Evolutionary conservation across 148 eudicot species (phyloP).

Genomic region (Rhododendron ferrugineum): DNA sequence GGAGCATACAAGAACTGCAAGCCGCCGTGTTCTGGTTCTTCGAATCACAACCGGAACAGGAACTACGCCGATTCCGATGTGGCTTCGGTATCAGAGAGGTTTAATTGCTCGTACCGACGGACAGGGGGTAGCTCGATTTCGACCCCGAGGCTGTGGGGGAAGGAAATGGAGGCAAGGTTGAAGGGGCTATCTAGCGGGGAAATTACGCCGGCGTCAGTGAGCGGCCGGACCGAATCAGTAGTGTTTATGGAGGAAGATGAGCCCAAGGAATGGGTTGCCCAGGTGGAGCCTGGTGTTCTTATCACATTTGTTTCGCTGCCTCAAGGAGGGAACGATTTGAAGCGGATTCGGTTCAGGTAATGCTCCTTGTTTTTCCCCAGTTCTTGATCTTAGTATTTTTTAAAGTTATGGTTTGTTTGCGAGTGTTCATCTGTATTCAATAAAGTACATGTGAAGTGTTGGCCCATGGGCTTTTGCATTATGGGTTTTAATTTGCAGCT

Average conservation of each 20-base stretch:
- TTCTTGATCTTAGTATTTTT: slow-evolving; percentile 9
- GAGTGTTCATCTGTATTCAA: slow-evolving; percentile 11
- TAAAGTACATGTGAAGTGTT: slow-evolving; percentile 4
- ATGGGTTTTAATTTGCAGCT: not conserved
- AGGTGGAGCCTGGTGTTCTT: slow-evolving; percentile 94
- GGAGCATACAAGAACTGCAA: slow-evolving; percentile 84
- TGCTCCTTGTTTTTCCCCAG: not conserved
- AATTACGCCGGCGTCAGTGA: slow-evolving; percentile 74
- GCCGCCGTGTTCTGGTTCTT: slow-evolving; percentile 74
- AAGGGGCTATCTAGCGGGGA: slow-evolving; percentile 81
- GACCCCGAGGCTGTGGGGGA: slow-evolving; percentile 55
- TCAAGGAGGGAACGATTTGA: slow-evolving; percentile 82
- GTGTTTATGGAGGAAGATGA: slow-evolving; percentile 82
- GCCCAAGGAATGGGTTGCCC: slow-evolving; percentile 96
- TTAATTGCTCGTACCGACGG: slow-evolving; percentile 50
- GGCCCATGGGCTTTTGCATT: slow-evolving; percentile 10
- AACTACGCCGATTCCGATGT: slow-evolving; percentile 49
- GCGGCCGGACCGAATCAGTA: slow-evolving; percentile 70
- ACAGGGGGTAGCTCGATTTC: slow-evolving; percentile 55
- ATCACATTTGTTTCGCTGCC: slow-evolving; percentile 87
- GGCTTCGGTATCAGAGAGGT: slow-evolving; percentile 54
- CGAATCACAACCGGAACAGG: slow-evolving; percentile 25
- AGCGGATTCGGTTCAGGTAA: slow-evolving; percentile 91
- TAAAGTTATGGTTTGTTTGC: slow-evolving; percentile 33
- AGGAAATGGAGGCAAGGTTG: slow-evolving; percentile 62